A percentile compares a stretch with the other conserved stretches of the same genome.
These are phyloP conservation scores for Linnemannia hyalina DNA, from an alignment of 192 early-diverging fungal genomes.

Conservation along the genomic window DNA sequence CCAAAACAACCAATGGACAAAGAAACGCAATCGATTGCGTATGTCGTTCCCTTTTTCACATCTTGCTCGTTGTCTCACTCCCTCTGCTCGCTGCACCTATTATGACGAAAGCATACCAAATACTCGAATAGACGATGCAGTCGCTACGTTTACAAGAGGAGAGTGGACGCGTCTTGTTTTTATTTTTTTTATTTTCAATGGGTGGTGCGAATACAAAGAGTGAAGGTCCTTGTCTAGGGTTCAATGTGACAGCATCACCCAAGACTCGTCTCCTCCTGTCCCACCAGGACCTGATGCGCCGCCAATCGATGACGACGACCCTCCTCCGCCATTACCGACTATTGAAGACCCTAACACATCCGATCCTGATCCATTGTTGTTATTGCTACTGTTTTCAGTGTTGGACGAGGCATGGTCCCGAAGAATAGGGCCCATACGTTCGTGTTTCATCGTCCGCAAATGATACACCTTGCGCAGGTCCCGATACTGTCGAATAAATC, in stretches of 20 bases:
- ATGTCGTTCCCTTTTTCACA: background rate
- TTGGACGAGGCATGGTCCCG: conserved; percentile 18
- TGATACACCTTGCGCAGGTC: conserved; percentile 70
- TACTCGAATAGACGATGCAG: too few species aligned
- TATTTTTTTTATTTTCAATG: background rate
- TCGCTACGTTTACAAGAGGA: background rate
- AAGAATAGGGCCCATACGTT: conserved; percentile 46
- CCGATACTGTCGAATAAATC: conserved; percentile 63
- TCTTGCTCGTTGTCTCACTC: background rate
- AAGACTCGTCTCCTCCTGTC: conserved; percentile 7
- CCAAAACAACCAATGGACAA: background rate
- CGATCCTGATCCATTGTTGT: background rate
- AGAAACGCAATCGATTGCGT: background rate
- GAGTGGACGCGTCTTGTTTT: background rate
- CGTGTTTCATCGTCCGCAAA: conserved; percentile 63
- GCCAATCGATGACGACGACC: background rate
- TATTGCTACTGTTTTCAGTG: background rate
- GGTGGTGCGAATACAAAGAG: background rate
- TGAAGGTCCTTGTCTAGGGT: background rate
- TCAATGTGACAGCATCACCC: conserved; percentile 8
- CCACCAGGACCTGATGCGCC: conserved; percentile 5
- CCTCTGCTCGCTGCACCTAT: background rate
- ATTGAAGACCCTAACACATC: conserved; percentile 10
- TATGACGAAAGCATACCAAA: too few species aligned
- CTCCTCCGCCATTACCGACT: conserved; percentile 9